These are phyloP conservation scores for Candida maltosa DNA, from an alignment of 805 yeast genomes.

Conservation along the genomic window DNA sequence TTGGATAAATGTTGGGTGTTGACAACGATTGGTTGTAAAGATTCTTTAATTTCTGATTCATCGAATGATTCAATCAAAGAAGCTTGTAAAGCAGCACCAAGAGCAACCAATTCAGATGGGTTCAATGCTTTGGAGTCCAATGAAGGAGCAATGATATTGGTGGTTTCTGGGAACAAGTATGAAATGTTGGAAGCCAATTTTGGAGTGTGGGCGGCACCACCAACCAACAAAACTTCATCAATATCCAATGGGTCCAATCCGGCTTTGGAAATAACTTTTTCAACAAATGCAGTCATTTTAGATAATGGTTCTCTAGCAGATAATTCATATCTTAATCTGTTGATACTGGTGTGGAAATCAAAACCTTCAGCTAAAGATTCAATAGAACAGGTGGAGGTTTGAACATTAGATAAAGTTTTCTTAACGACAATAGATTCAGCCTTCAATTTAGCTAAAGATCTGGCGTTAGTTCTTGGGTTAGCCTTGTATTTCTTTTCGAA, in stretches of 20 bases:
- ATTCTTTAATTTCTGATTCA: constrained; percentile 76
- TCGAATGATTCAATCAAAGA: constrained; percentile 78
- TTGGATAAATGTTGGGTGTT: constrained; percentile 83
- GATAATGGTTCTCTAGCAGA: constrained; percentile 75
- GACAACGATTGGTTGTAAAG: constrained; percentile 77
- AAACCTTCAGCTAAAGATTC: constrained; percentile 92
- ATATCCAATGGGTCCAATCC: constrained; percentile 80
- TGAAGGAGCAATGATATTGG: constrained; percentile 73
- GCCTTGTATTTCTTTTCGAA: constrained; percentile 83
- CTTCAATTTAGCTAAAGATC: constrained; percentile 85
- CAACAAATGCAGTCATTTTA: constrained; percentile 75
- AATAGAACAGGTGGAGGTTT: constrained; percentile 84
- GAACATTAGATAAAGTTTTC: constrained; percentile 88
- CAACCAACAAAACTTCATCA: constrained; percentile 87
- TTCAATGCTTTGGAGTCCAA: constrained; percentile 72
- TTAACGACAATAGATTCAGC: constrained; percentile 81
- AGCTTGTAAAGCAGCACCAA: constrained; percentile 98
- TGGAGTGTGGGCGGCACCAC: constrained; percentile 92
- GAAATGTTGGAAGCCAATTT: constrained; percentile 77
- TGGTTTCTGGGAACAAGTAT: constrained; percentile 76
- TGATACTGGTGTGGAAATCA: constrained; percentile 89
- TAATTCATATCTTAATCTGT: constrained; percentile 91
- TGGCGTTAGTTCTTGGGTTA: constrained; percentile 75
- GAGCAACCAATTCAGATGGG: constrained; percentile 86
- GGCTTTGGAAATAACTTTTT: constrained; percentile 74